A percentile compares a stretch with the other conserved stretches of the same genome.
phyloP scores from a whole-genome alignment of 2,329 filamentous ascomycete genomes.

The Alternaria burnsii region DNA sequence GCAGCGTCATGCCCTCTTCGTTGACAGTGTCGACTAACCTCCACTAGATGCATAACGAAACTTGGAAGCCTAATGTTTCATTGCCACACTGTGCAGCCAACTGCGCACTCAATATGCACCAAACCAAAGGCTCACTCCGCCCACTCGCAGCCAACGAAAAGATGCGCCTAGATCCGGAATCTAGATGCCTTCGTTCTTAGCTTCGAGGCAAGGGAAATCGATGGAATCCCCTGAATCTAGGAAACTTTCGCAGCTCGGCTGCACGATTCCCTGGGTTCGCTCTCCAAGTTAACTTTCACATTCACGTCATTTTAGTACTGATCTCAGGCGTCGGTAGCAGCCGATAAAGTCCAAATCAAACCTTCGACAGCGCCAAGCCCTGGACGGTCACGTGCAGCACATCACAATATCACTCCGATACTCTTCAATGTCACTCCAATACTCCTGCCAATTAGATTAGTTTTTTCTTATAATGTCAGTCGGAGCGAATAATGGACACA shows the following conservation, averaged over 20 bases:
- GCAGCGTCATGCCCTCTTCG: conserved; percentile 4
- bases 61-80: conserved; percentile 3
- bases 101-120: not conserved
- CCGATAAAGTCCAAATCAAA: conserved; percentile 4
- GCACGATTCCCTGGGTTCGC: not conserved
- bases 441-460: not conserved
- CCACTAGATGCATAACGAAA: not conserved
- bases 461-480: not conserved
- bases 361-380: not conserved
- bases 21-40: not conserved
- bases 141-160: not conserved
- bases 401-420: not conserved
- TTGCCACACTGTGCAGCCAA: not conserved
- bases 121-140: not conserved
- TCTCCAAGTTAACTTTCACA: not conserved
- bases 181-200: not conserved
- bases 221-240: not conserved
- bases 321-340: not conserved
- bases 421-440: not conserved
- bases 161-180: conserved; percentile 1
- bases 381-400: not conserved
- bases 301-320: conserved; percentile 10
- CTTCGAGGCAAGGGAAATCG: conserved; percentile 1
- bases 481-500: not conserved
- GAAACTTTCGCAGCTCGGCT: not conserved